Conservation (phyloP, 352 stramenopile genomes). For the Pythium angustatum region DNA sequence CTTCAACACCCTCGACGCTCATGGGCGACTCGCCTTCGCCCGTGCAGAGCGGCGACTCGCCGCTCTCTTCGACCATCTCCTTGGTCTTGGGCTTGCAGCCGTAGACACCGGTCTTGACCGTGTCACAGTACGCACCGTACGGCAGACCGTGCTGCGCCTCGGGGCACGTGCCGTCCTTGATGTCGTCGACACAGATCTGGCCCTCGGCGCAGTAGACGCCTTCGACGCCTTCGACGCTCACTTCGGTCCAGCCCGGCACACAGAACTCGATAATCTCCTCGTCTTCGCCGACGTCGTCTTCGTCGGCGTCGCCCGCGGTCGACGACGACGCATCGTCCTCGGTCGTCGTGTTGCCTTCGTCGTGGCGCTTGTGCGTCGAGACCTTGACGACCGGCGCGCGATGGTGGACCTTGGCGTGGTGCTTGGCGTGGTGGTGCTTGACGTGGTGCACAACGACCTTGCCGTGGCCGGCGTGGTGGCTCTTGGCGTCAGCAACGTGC, state of each 20-base stretch:
- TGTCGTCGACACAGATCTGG: constrained; percentile 17
- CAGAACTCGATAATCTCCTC: not conserved
- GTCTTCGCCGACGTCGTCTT: not conserved
- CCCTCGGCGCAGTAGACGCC: constrained; percentile 16
- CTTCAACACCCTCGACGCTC: constrained; percentile 21
- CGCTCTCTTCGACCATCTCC: not conserved
- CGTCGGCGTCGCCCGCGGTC: constrained; percentile 3
- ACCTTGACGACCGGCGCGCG: no score
- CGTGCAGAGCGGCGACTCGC: not conserved
- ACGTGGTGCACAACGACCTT: constrained; percentile 1
- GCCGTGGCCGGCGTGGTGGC: constrained; percentile 9
- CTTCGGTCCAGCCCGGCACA: not conserved
- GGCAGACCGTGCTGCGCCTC: constrained; percentile 10
- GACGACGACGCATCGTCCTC: not conserved
- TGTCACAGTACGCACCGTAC: constrained; percentile 24
- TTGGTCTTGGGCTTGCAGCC: constrained; percentile 19
- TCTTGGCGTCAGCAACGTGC: constrained; percentile 6
- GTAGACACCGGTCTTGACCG: constrained; percentile 16
- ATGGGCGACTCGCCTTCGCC: constrained; percentile 16
- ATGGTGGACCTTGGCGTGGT: no score
- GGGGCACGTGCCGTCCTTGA: constrained; percentile 16
- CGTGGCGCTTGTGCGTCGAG: no score
- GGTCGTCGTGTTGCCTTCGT: constrained; percentile 19
- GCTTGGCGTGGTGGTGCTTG: constrained; percentile 24
- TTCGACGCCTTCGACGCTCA: constrained; percentile 21